These are phyloP conservation scores for Fusarium mexicanum DNA, from an alignment of 2,329 filamentous ascomycete genomes.

Conservation along the genomic window DNA sequence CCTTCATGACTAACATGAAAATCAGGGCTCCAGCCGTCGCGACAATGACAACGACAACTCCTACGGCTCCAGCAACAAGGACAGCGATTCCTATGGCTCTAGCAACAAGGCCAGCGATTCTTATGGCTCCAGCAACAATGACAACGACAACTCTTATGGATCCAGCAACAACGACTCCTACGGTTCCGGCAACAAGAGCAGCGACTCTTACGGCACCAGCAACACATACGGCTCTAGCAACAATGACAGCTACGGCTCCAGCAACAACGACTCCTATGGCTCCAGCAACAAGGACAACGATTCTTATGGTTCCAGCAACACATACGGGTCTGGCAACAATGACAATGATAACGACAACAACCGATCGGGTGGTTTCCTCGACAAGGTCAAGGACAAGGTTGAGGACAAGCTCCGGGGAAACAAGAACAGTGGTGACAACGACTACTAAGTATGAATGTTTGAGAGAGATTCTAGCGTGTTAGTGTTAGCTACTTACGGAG, in stretches of 20 bases:
- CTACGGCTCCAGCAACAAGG: not conserved
- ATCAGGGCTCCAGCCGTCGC: conserved; percentile 19
- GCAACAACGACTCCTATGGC: not conserved
- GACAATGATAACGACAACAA: conserved; percentile 11
- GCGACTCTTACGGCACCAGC: not conserved
- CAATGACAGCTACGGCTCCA: not conserved
- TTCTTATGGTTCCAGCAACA: conserved; percentile 5
- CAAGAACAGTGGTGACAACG: conserved; percentile 44
- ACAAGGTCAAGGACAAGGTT: conserved; percentile 68
- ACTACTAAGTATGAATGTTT: conserved; percentile 31
- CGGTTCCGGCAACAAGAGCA: not conserved
- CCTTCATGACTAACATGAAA: not conserved
- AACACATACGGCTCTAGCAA: conserved; percentile 18
- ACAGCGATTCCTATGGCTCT: conserved; percentile 8
- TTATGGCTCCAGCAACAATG: not conserved
- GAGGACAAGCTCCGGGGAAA: conserved; percentile 58
- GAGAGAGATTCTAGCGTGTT: conserved; percentile 7
- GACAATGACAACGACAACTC: conserved; percentile 1
- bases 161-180: conserved; percentile 1
- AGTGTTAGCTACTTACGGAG: not conserved
- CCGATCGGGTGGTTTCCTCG: conserved; percentile 57
- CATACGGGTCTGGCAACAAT: conserved; percentile 11
- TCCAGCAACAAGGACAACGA: conserved; percentile 1
- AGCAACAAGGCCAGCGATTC: not conserved
- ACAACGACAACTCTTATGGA: not conserved